phyloP scores from a whole-genome alignment of 139 green algal genomes.

The Tetraselmis chui region DNA sequence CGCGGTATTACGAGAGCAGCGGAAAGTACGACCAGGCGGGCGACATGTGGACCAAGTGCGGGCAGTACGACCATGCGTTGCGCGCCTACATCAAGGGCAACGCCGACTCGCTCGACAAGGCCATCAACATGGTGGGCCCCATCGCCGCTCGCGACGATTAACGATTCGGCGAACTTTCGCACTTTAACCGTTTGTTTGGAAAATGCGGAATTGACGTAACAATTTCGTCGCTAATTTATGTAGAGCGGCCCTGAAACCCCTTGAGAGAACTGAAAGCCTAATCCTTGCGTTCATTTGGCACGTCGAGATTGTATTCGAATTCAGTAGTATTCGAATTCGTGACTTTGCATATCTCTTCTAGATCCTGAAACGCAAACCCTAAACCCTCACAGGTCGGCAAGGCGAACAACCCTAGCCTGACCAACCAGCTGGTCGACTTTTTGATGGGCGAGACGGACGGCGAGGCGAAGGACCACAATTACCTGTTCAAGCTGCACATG shows the following conservation, averaged over 20 bases:
- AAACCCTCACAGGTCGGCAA: conserved; percentile 8
- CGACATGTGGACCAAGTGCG: conserved; percentile 43
- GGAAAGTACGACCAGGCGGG: conserved; percentile 46
- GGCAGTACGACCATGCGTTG: conserved; percentile 39
- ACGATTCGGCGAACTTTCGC: too few relatives aligned
- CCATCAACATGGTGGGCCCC: conserved; percentile 50
- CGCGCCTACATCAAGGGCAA: conserved; percentile 45
- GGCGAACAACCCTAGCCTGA: conserved; percentile 21
- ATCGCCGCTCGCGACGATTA: too few relatives aligned
- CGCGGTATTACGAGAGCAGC: conserved; percentile 50
- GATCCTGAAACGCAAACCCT: too few relatives aligned
- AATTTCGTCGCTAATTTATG: too few relatives aligned
- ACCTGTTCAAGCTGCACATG: conserved; percentile 69
- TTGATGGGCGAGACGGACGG: conserved; percentile 46
- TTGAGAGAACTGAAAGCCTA: too few relatives aligned
- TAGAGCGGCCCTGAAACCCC: too few relatives aligned
- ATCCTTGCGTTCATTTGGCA: too few relatives aligned
- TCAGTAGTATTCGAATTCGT: too few relatives aligned
- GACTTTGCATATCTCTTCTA: too few relatives aligned
- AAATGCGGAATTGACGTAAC: too few relatives aligned
- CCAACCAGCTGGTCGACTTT: conserved; percentile 46
- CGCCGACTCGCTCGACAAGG: conserved; percentile 43
- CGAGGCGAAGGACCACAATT: conserved; percentile 25
- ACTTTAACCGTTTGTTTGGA: too few relatives aligned
- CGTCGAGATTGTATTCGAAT: too few relatives aligned